Base-by-base conservation (phyloP, 179 eudicot genomes). In the Nepenthes alata region DNA sequence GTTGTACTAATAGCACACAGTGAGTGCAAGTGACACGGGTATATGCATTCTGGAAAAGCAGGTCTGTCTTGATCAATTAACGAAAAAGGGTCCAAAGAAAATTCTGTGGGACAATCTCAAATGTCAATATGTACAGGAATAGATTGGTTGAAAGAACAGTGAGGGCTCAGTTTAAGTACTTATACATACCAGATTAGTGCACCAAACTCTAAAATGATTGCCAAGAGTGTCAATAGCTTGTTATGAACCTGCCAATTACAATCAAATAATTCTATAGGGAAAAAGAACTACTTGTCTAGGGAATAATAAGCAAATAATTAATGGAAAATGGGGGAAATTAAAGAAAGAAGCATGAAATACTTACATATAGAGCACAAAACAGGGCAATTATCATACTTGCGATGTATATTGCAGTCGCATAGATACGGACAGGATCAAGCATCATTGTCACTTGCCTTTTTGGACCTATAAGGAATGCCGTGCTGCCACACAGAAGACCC, bases 351-450 rank as follows among this genome's bases (percentile, higher is more conserved):
- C 37, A 53, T 12, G n/a, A 53, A 34, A 47, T 53, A 56, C 98
- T 81, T 76, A 89, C 98, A 75, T 89, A 91, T 67, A 91, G 81
- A 48, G 96, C 91, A 67, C 91, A 91, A 69, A 91, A 91, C 70
- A 91, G 82, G 37, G 98, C 84, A 51, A 89, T 71, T 48, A 91
- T 84, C 75, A 86, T 86, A 75, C 98, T 91, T 13, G 91, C 95
- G 62, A 89, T 77, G 72, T 83, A 91, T 69, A 89, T 66, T 39
- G 98, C 95, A 47, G 98, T 91, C 55, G 96, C 98, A 75, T 88
- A 91, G 53, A 89, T 88, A 51, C 98, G 96, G 49, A 86, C 88
- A 65, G 98, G 98, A 71, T 91, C 98, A 77, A 91, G 89, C 98
- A 91, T 91, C 98, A 91, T 86, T 47, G 91, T 76, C 61, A 89